Conservation (phyloP, 352 stramenopile genomes). For the Phytophthora ramorum region DNA sequence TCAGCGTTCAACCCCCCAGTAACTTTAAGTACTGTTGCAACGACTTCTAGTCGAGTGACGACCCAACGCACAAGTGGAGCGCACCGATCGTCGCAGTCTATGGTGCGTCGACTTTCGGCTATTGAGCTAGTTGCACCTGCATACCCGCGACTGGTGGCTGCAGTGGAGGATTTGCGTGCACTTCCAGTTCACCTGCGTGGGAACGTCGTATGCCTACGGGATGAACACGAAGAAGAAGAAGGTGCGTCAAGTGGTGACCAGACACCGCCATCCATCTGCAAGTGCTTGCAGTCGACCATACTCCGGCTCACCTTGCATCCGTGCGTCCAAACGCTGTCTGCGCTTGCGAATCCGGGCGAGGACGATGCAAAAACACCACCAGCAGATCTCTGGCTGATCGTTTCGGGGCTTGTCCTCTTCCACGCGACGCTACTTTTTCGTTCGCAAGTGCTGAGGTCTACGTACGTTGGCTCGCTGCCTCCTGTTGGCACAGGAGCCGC, state of each 20-base stretch:
- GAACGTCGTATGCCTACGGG: constrained; percentile 40
- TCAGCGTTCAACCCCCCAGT: background rate
- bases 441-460: constrained; percentile 8
- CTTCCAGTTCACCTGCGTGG: constrained; percentile 39
- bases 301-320: constrained; percentile 45
- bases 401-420: constrained; percentile 55
- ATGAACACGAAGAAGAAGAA: constrained; percentile 17
- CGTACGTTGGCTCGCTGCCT: constrained; percentile 15
- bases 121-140: constrained; percentile 31
- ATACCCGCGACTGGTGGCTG: constrained; percentile 44
- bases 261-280: constrained; percentile 31
- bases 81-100: constrained; percentile 31
- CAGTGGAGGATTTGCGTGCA: constrained; percentile 18
- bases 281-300: constrained; percentile 50
- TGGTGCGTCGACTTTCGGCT: constrained; percentile 30
- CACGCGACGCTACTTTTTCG: constrained; percentile 45
- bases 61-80: background rate
- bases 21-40: background rate
- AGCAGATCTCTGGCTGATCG: constrained; percentile 27
- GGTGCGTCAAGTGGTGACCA: background rate
- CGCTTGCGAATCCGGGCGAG: constrained; percentile 16
- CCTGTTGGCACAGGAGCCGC: background rate
- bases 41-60: background rate
- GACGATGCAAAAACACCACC: constrained; percentile 10
- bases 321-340: constrained; percentile 21